Evolutionary conservation across 305 asterid species (phyloP), one percentile per base, ranked within the genome.

Genomic region (Lippia alba): DNA sequence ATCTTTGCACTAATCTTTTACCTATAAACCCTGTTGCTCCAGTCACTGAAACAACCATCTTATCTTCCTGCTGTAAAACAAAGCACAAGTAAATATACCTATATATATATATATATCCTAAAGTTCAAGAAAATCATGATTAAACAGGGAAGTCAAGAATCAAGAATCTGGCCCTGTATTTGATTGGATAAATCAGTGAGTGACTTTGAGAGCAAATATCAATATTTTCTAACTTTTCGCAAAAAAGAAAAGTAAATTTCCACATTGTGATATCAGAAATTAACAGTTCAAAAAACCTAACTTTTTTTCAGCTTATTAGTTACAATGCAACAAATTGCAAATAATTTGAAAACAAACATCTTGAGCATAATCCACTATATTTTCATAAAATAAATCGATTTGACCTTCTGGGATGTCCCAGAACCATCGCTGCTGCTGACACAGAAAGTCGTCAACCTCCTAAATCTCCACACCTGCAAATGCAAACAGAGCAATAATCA

Each of bases 11-110:
- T 92, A 94, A 83, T 76, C 91, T 80, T 90, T 81, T 94, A 56
- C 99, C 99, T 56, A 94, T 80, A 82, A 94, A 94, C 50, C 99
- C 97, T 16, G 99, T 94, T 46, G 96, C 99, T 66, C 99, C 99
- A 15, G 97, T 89, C 39, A 91, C 73, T 14, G 99, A 87, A 74
- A 94, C 90, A 50, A 84, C 81, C 97, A 94, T 89, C 84, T 83
- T 85, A 73, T 81, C 85, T 45, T 39, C 87, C 95, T 89, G 91
- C 78, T 33, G 44, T 72, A 60, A 58, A 63, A 70, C 44, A 64
- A 39, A 12, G 17, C 0, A 20, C 62, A 76, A 59, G 69, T 41
- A 3, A 64, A 62, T 20, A n/a, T n/a, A n/a, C n/a, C n/a, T n/a
- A n/a, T n/a, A n/a, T n/a, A n/a, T n/a, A n/a, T n/a, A n/a, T n/a